Percentiles rank a stretch among this genome's conserved stretches.
These are phyloP conservation scores for Populus hybrid DNA, from an alignment of 441 rosid species.

Conservation along the genomic window DNA sequence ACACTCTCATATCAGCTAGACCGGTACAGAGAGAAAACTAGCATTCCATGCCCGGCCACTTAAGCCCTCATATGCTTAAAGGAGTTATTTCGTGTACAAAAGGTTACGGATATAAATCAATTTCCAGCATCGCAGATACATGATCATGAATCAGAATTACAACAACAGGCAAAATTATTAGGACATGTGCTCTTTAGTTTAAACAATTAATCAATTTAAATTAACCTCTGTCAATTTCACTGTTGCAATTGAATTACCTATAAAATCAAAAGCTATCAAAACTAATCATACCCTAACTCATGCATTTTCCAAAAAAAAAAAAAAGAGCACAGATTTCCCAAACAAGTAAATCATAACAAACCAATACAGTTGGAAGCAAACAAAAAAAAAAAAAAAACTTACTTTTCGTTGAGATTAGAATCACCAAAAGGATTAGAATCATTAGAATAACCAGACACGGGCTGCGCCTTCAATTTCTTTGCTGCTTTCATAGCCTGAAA, in stretches of 20 bases:
- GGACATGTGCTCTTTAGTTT: neutral
- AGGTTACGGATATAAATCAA: neutral
- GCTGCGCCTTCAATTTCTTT: conserved; percentile 69
- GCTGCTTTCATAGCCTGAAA: conserved; percentile 66
- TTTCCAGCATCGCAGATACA: neutral
- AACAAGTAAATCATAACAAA: neutral
- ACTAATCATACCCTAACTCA: neutral
- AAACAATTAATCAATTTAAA: no score
- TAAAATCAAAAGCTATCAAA: neutral
- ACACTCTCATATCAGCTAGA: no score
- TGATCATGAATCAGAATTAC: neutral
- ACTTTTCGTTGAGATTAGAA: conserved; percentile 86
- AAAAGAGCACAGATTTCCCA: neutral
- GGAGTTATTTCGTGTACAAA: neutral
- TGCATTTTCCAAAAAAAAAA: neutral
- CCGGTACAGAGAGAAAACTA: no score
- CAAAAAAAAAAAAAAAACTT: conserved; percentile 16
- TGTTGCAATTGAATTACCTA: neutral
- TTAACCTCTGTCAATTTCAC: neutral
- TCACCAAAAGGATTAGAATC: conserved; percentile 97
- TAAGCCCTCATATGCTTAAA: neutral
- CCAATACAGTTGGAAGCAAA: no score
- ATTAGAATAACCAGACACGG: conserved; percentile 82
- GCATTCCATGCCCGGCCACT: neutral
- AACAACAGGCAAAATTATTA: neutral